A percentile compares a stretch with the other conserved stretches of the same genome.
phyloP scores from a whole-genome alignment of 805 yeast genomes.

The Torulaspora gathmanii region DNA sequence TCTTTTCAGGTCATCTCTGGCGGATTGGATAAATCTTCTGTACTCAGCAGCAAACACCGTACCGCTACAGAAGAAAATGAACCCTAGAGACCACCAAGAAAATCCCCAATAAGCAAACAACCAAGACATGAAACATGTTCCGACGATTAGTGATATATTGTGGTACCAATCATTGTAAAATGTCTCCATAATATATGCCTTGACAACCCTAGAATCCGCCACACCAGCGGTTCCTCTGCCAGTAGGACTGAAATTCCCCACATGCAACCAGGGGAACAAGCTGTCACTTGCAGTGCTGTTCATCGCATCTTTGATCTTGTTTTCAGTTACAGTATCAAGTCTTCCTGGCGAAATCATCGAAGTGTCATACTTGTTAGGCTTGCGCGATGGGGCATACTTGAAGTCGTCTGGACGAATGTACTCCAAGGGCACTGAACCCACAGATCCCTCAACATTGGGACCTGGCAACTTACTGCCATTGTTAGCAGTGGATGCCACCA shows the following conservation, averaged over 20 bases:
- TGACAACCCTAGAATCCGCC: conserved; percentile 39
- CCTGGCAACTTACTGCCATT: conserved; percentile 22
- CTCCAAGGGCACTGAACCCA: conserved; percentile 33
- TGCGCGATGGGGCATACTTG: conserved; percentile 23
- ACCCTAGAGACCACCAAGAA: conserved; percentile 56
- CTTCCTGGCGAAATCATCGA: conserved; percentile 28
- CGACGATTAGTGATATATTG: conserved; percentile 59
- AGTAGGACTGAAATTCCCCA: conserved; percentile 30
- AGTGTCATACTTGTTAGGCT: conserved; percentile 30
- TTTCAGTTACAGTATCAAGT: conserved; percentile 17
- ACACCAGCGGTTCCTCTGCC: conserved; percentile 17
- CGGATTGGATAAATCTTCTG: conserved; percentile 67
- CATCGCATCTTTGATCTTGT: conserved; percentile 13
- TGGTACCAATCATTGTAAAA: conserved; percentile 69
- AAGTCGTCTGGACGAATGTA: conserved; percentile 25
- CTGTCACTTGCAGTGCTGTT: conserved; percentile 14
- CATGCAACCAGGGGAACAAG: conserved; percentile 38
- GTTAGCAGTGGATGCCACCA: conserved; percentile 27
- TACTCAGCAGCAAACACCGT: conserved; percentile 70
- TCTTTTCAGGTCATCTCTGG: conserved; percentile 73
- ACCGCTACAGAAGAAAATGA: conserved; percentile 56
- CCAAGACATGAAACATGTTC: conserved; percentile 74
- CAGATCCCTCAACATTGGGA: conserved; percentile 26
- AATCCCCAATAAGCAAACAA: conserved; percentile 55
- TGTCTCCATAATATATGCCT: conserved; percentile 60